Evolutionary conservation across 768 basidiomycete genomes (phyloP).

Genomic region (Suillus luteus): DNA sequence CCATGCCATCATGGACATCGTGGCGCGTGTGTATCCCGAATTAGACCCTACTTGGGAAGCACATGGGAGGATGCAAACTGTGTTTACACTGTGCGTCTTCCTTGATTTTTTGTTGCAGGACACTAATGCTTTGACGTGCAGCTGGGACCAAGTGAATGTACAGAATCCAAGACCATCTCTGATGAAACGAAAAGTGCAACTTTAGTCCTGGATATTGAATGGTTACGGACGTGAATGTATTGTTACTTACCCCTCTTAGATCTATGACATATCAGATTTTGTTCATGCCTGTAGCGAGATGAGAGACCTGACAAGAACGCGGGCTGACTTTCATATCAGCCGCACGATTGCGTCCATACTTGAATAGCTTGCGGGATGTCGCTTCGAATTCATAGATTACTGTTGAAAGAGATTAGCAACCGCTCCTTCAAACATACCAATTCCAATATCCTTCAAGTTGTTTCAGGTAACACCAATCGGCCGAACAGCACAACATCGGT

Average conservation of each 20-base stretch:
- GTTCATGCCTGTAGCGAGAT: neutral
- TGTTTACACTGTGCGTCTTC: slow-evolving; percentile 61
- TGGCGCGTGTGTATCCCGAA: slow-evolving; percentile 62
- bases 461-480: neutral
- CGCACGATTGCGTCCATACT: neutral
- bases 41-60: slow-evolving; percentile 30
- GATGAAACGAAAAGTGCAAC: slow-evolving; percentile 19
- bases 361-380: slow-evolving; percentile 6
- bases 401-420: slow-evolving; percentile 10
- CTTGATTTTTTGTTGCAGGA: neutral
- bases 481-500: neutral
- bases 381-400: slow-evolving; percentile 6
- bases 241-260: neutral
- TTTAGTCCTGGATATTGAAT: neutral
- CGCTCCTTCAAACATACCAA: neutral
- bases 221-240: neutral
- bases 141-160: slow-evolving; percentile 28
- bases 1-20: slow-evolving; percentile 57
- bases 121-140: slow-evolving; percentile 16
- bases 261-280: neutral
- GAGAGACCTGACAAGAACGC: neutral
- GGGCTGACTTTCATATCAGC: neutral
- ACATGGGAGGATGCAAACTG: slow-evolving; percentile 57
- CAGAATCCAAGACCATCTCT: slow-evolving; percentile 26
- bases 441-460: neutral